Conservation (phyloP, 768 basidiomycete genomes). For the Hysterangium stoloniferum region DNA sequence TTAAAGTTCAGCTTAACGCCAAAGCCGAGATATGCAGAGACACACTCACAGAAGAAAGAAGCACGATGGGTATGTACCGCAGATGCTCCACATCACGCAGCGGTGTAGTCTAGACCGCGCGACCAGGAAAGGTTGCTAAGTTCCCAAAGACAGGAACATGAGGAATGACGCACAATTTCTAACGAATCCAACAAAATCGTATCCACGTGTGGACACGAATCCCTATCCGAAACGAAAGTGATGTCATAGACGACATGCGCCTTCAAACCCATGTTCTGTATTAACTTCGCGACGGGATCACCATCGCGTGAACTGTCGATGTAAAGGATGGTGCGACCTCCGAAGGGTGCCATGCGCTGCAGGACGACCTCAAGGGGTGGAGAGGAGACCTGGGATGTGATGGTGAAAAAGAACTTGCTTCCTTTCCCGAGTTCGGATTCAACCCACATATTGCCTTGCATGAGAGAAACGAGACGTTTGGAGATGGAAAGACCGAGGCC, state of each 20-base stretch:
- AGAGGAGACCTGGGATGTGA: slow-evolving; percentile 76
- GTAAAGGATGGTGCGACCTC: slow-evolving; percentile 82
- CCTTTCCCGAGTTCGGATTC: slow-evolving; percentile 91
- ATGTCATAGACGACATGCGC: slow-evolving; percentile 72
- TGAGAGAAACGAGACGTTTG: slow-evolving; percentile 91
- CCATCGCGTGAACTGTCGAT: slow-evolving; percentile 78
- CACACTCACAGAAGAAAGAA: slow-evolving; percentile 59
- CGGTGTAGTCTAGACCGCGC: slow-evolving; percentile 65
- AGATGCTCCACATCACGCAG: slow-evolving; percentile 90
- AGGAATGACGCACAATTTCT: slow-evolving; percentile 52
- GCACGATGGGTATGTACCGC: slow-evolving; percentile 92
- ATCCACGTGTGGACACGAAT: slow-evolving; percentile 81
- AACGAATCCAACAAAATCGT: slow-evolving; percentile 93
- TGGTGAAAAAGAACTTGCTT: slow-evolving; percentile 94
- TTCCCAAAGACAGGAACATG: slow-evolving; percentile 2
- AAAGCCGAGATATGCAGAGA: background rate
- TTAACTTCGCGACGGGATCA: slow-evolving; percentile 66
- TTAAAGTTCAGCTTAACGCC: background rate
- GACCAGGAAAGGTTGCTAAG: slow-evolving; percentile 9
- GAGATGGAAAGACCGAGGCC: slow-evolving; percentile 96
- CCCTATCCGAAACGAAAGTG: slow-evolving; percentile 74
- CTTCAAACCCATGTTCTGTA: slow-evolving; percentile 72
- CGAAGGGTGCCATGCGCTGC: slow-evolving; percentile 78
- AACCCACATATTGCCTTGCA: slow-evolving; percentile 99
- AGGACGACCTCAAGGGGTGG: slow-evolving; percentile 66